These are phyloP conservation scores for Metahyphopichia silvanorum DNA, from an alignment of 805 yeast species.

Conservation along the genomic window DNA sequence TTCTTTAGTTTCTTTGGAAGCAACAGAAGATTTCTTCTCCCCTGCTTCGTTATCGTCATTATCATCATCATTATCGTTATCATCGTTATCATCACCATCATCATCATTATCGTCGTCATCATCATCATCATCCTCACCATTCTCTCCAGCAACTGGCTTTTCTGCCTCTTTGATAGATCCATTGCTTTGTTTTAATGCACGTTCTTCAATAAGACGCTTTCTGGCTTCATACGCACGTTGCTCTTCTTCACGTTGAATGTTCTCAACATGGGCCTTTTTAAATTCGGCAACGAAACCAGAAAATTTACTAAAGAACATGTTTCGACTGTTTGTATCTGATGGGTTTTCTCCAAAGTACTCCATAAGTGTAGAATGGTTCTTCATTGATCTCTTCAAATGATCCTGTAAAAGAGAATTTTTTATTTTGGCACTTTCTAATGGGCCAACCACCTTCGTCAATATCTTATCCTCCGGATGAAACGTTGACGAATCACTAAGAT, in stretches of 20 bases:
- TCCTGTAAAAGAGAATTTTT: conserved; percentile 64
- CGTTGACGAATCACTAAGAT: conserved; percentile 69
- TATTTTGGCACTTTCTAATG: conserved; percentile 70
- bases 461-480: conserved; percentile 86
- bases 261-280: conserved; percentile 76
- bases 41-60: conserved; percentile 13
- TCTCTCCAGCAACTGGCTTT: neutral
- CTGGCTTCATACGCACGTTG: conserved; percentile 42
- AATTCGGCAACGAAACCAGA: conserved; percentile 77
- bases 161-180: conserved; percentile 1
- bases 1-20: conserved; percentile 4
- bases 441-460: conserved; percentile 56
- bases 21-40: conserved; percentile 1
- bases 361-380: conserved; percentile 72
- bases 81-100: conserved; percentile 4
- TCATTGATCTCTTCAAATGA: conserved; percentile 58
- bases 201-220: conserved; percentile 30
- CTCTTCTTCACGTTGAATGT: conserved; percentile 79
- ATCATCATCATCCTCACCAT: neutral
- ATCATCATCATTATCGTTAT: conserved; percentile 8
- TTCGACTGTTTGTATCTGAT: conserved; percentile 60
- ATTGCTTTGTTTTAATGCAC: conserved; percentile 5
- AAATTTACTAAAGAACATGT: conserved; percentile 74
- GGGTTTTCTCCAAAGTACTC: conserved; percentile 88
- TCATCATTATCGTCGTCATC: conserved; percentile 4